phyloP scores from a whole-genome alignment of 345 rosid species.

The Citrus reticulata region DNA sequence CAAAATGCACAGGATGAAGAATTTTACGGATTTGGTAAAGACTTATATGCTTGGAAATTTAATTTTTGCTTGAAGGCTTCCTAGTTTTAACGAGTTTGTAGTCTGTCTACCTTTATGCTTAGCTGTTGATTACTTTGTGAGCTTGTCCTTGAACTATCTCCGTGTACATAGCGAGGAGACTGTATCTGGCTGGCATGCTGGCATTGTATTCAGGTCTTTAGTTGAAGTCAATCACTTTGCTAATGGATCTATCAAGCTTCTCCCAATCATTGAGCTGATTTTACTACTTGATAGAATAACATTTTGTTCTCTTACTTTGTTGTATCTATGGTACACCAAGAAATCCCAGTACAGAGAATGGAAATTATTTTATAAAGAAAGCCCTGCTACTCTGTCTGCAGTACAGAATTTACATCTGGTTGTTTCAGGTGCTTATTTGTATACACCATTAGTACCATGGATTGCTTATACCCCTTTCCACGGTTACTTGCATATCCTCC shows the following conservation, averaged over 20 bases:
- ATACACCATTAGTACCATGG: background rate
- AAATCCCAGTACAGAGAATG: background rate
- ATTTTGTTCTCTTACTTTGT: background rate
- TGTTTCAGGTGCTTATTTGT: background rate
- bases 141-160: background rate
- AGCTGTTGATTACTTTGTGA: background rate
- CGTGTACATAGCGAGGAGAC: background rate
- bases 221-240: background rate
- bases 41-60: conserved; percentile 1
- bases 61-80: background rate
- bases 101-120: background rate
- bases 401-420: background rate
- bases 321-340: background rate
- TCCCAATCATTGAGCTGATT: background rate
- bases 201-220: background rate
- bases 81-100: background rate
- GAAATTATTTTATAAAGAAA: background rate
- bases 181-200: background rate
- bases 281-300: background rate
- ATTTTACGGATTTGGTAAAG: conserved; percentile 90
- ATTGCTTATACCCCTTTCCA: background rate
- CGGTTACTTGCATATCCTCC: background rate
- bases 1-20: conserved; percentile 45
- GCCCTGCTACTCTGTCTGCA: background rate
- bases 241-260: background rate